phyloP scores from a whole-genome alignment of 768 basidiomycete genomes.

The Pulveroboletus sp. region DNA sequence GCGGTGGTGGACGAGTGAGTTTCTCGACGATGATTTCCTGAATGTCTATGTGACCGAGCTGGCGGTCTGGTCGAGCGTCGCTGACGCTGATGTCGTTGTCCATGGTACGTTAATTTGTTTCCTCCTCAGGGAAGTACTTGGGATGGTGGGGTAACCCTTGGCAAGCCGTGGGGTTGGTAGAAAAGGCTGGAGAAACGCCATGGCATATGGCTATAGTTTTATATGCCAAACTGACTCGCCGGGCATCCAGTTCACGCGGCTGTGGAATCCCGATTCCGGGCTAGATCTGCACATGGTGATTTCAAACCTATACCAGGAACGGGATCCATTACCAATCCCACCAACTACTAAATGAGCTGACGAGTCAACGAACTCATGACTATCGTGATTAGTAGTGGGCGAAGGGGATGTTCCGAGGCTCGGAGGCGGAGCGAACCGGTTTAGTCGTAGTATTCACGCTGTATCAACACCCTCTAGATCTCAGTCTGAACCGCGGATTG shows the following conservation, averaged over 20 bases:
- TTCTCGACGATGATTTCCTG: not conserved
- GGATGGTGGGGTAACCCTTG: not conserved
- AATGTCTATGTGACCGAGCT: conserved; percentile 5
- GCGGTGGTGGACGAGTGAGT: not conserved
- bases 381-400: not conserved
- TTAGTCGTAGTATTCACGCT: not conserved
- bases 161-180: not conserved
- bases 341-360: conserved; percentile 4
- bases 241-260: not conserved
- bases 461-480: no score
- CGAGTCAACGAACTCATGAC: not conserved
- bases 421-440: not conserved
- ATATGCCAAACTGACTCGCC: conserved; percentile 9
- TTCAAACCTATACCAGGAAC: not conserved
- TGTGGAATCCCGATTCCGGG: not conserved
- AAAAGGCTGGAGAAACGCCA: not conserved
- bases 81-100: conserved; percentile 4
- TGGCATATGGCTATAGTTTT: conserved; percentile 11
- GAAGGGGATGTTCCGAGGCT: not conserved
- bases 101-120: conserved; percentile 7
- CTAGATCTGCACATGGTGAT: not conserved
- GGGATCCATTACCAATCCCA: not conserved
- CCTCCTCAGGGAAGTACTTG: not conserved
- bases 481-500: no score
- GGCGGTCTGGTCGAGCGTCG: conserved; percentile 12